Evolutionary conservation across 345 rosid species (phyloP), one percentile per base, ranked within the genome.

Genomic region (Alliaria petiolata): DNA sequence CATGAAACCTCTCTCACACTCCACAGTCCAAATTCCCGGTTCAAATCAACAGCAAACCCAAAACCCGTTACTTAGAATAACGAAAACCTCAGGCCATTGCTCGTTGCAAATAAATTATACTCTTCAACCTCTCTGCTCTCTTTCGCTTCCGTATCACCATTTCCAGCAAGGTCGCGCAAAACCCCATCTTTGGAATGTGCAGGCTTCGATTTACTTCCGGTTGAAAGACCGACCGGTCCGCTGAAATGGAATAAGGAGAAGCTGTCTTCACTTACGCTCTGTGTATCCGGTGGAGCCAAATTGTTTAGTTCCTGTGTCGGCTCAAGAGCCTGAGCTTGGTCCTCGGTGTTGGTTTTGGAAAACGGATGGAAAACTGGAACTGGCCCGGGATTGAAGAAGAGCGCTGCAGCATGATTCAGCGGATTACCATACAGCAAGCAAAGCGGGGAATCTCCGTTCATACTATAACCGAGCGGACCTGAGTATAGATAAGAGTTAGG

Each of bases 161-260:
- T 57, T 25, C 66, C 65, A 36, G 10, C n/a, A 82, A 75, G 73
- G 84, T 80, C 85, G 28, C 83, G 81, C 43, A 51, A 76, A 43
- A 75, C 80, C 65, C 71, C 89, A 33, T 81, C 84, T 78, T 83
- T 82, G 6, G 83, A 81, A 59, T 79, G 75, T 34, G 62, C 65
- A 30, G 79, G 56, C 61, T 81, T 76, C n/a, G 80, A 59, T 72
- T 81, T 87, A 31, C 14, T 53, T 28, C 85, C 87, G 44, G 72
- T 76, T 16, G 89, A 80, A 56, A 86, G 82, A 55, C 87, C 95
- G 9, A 86, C 83, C 2, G 98, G 97, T 28, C 93, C 96, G 16
- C 92, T 96, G 76, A 80, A 90, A 81, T 93, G 98, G 79, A 90
- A 93, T 62, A 93, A 72, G 64, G 98, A 93, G 78, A 93, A 93